Evolutionary conservation across 2,329 filamentous ascomycete species (phyloP).

Genomic region (Chrysosporium keratinophilum): DNA sequence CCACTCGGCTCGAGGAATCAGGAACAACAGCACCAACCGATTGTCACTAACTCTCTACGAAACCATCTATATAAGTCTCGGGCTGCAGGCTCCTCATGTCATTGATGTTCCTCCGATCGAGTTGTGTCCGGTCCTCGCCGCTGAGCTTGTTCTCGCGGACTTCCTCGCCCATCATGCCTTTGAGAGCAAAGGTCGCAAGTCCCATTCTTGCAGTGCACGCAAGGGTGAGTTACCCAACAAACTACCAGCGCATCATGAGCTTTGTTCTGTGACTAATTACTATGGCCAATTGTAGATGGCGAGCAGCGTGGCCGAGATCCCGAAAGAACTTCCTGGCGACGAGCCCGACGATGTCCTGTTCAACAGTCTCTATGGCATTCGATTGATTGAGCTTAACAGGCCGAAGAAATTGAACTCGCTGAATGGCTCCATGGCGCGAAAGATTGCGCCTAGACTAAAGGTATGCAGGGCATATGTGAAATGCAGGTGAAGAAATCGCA

Average conservation of each 20-base stretch:
- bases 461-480: conserved; percentile 21
- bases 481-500: background rate
- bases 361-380: conserved; percentile 75
- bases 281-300: conserved; percentile 32
- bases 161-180: conserved; percentile 54
- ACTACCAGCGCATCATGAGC: too few species aligned
- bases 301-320: conserved; percentile 24
- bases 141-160: conserved; percentile 40
- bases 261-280: too few species aligned
- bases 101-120: conserved; percentile 38
- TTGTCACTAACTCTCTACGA: background rate
- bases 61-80: background rate
- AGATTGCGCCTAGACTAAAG: conserved; percentile 77
- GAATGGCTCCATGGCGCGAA: conserved; percentile 86
- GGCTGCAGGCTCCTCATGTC: conserved; percentile 9
- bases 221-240: conserved; percentile 37
- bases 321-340: conserved; percentile 54
- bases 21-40: background rate
- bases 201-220: conserved; percentile 46
- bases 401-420: conserved; percentile 86
- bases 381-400: conserved; percentile 87
- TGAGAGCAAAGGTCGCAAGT: conserved; percentile 63
- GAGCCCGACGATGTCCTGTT: conserved; percentile 88
- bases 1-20: background rate
- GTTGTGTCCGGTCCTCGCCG: conserved; percentile 31